These are phyloP conservation scores for Acanthochlamys bracteata DNA, from an alignment of 106 monocot genomes.

Conservation along the genomic window DNA sequence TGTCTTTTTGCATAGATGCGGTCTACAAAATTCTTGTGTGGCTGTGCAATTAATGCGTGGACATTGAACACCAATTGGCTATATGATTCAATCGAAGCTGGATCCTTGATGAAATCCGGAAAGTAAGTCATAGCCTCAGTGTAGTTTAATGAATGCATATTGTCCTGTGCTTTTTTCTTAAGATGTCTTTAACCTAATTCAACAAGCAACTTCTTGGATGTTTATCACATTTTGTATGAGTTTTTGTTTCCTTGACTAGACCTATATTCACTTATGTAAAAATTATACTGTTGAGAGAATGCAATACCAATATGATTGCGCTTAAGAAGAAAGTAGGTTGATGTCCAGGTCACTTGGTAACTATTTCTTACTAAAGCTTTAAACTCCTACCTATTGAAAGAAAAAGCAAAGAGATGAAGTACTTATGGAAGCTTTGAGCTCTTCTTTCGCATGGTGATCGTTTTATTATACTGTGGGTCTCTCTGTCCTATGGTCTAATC, in stretches of 20 bases:
- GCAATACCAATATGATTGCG: too few species aligned
- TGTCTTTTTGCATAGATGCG: conserved; percentile 49
- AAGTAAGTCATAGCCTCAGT: conserved; percentile 32
- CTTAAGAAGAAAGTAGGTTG: too few species aligned
- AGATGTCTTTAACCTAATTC: not conserved
- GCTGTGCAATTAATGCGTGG: conserved; percentile 73
- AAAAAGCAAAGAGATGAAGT: too few species aligned
- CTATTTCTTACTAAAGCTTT: too few species aligned
- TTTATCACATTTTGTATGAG: not conserved
- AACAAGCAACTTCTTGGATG: not conserved
- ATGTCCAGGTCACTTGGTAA: too few species aligned
- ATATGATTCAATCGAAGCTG: conserved; percentile 46
- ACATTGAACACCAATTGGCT: conserved; percentile 53
- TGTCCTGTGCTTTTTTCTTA: not conserved
- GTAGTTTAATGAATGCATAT: not conserved
- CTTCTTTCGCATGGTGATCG: too few species aligned
- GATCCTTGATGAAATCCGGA: conserved; percentile 34
- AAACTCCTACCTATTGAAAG: too few species aligned
- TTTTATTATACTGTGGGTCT: too few species aligned
- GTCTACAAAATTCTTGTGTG: conserved; percentile 71
- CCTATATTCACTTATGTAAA: not conserved
- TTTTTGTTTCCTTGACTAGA: not conserved
- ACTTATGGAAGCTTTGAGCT: too few species aligned
- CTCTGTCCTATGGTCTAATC: too few species aligned
- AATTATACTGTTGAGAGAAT: not conserved